phyloP scores from a whole-genome alignment of 805 yeast genomes.

The Zygosaccharomyces lentus region DNA sequence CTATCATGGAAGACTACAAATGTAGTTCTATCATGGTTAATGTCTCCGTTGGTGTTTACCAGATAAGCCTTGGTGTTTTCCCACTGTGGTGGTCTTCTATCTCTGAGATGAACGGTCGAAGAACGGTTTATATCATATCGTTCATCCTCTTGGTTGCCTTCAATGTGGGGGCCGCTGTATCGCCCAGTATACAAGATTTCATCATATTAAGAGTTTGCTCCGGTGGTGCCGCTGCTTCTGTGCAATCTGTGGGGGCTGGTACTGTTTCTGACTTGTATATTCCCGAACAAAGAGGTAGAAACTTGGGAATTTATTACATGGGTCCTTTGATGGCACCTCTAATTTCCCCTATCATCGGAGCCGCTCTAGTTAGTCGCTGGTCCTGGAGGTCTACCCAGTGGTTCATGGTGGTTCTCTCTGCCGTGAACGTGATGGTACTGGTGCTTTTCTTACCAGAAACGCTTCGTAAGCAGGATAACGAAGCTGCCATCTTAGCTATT shows the following conservation, averaged over 20 bases:
- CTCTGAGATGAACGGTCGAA: constrained; percentile 69
- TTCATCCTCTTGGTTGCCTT: constrained; percentile 61
- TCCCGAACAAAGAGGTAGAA: constrained; percentile 66
- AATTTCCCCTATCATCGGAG: constrained; percentile 75
- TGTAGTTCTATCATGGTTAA: constrained; percentile 62
- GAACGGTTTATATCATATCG: constrained; percentile 67
- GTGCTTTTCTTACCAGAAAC: constrained; percentile 72
- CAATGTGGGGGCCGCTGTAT: constrained; percentile 65
- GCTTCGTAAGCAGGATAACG: constrained; percentile 50
- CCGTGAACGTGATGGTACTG: constrained; percentile 46
- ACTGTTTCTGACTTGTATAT: constrained; percentile 70
- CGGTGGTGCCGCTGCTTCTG: constrained; percentile 82
- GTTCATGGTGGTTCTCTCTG: constrained; percentile 69
- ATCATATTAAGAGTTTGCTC: constrained; percentile 65
- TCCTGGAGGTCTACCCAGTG: constrained; percentile 91
- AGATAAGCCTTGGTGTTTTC: constrained; percentile 68
- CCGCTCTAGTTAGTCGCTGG: constrained; percentile 64
- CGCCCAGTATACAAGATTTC: constrained; percentile 56
- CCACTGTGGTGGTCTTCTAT: constrained; percentile 89
- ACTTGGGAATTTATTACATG: constrained; percentile 74
- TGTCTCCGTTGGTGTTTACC: constrained; percentile 74
- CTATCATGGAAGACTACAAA: constrained; percentile 49
- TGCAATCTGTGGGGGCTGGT: constrained; percentile 88
- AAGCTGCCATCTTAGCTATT: constrained; percentile 46
- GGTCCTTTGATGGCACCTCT: constrained; percentile 82